Evolutionary conservation across 176 grass and related monocot species (phyloP).

Genomic region (Oryza punctata): DNA sequence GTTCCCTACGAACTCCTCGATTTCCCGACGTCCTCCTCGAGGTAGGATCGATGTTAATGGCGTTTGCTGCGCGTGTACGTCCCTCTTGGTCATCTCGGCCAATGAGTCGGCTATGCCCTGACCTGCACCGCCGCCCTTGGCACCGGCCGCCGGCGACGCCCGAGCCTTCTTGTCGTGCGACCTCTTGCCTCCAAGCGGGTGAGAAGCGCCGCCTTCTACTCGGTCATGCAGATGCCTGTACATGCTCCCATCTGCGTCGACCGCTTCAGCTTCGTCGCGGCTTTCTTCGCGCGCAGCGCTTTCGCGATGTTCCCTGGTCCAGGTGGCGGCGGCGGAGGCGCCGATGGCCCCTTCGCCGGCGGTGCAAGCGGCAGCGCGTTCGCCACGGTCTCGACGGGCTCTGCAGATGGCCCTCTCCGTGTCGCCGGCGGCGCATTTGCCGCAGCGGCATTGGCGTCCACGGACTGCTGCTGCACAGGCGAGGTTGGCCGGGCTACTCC

Average conservation of each 20-base stretch:
- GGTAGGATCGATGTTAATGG: background rate
- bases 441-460: background rate
- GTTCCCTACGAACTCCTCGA: slow-evolving; percentile 62
- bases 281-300: slow-evolving; percentile 31
- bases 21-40: no score
- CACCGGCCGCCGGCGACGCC: background rate
- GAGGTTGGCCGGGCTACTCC: background rate
- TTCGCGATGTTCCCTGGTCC: slow-evolving; percentile 27
- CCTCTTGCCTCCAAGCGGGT: slow-evolving; percentile 25
- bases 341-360: background rate
- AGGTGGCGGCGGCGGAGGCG: slow-evolving; percentile 41
- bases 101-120: slow-evolving; percentile 71
- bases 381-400: background rate
- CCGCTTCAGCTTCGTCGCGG: slow-evolving; percentile 60
- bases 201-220: slow-evolving; percentile 51
- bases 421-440: background rate
- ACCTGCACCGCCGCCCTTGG: slow-evolving; percentile 21
- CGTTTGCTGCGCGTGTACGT: background rate
- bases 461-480: background rate
- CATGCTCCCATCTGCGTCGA: slow-evolving; percentile 64
- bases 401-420: background rate
- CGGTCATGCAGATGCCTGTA: slow-evolving; percentile 62
- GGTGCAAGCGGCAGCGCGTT: background rate
- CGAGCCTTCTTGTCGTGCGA: slow-evolving; percentile 40
- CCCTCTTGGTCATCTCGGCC: slow-evolving; percentile 76